Conservation (phyloP, 2,329 filamentous ascomycete genomes). For the Aspergillus sergii region DNA sequence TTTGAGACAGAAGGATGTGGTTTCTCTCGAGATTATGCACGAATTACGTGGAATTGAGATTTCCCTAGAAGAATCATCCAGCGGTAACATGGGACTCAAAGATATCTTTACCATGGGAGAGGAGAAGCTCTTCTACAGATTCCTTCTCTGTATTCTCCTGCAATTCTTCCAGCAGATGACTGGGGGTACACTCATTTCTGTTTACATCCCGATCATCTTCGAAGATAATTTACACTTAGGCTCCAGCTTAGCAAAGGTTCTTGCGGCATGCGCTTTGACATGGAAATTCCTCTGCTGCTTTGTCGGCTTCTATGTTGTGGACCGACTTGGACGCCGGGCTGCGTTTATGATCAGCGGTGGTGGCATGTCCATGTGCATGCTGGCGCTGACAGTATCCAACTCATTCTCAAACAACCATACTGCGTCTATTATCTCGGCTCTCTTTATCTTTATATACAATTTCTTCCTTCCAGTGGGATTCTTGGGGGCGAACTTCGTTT, state of each 20-base stretch:
- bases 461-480: conserved; percentile 25
- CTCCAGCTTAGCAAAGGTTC: conserved; percentile 13
- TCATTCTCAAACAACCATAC: conserved; percentile 11
- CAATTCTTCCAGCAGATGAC: conserved; percentile 50
- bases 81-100: conserved; percentile 46
- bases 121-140: conserved; percentile 53
- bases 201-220: conserved; percentile 37
- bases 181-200: conserved; percentile 40
- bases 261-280: conserved; percentile 18
- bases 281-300: conserved; percentile 22
- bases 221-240: conserved; percentile 17
- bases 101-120: conserved; percentile 57
- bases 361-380: conserved; percentile 22
- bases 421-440: conserved; percentile 12
- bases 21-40: conserved; percentile 41
- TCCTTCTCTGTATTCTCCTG: conserved; percentile 50
- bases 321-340: conserved; percentile 21
- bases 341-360: conserved; percentile 22
- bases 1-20: conserved; percentile 19
- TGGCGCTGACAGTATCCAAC: conserved; percentile 19
- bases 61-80: conserved; percentile 43
- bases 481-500: conserved; percentile 23
- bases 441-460: conserved; percentile 25
- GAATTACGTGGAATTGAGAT: conserved; percentile 53
- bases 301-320: conserved; percentile 19